Evolutionary conservation across 2,329 filamentous ascomycete species (phyloP).

Genomic region (Epichloe hybrida): DNA sequence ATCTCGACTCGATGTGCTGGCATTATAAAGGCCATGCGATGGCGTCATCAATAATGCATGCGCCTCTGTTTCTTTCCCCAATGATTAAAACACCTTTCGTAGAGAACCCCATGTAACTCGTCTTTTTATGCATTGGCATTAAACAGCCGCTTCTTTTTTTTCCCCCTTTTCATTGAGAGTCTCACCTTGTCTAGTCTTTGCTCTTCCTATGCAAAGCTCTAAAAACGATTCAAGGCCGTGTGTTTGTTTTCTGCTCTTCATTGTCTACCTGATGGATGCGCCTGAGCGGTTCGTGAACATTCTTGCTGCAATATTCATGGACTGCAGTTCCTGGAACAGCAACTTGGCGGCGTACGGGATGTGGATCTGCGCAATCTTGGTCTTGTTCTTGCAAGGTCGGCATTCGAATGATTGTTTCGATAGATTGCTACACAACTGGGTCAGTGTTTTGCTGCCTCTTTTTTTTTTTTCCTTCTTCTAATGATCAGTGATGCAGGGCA

Average conservation of each 20-base stretch:
- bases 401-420: conserved; percentile 96
- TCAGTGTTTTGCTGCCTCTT: conserved; percentile 19
- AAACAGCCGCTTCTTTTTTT: not conserved
- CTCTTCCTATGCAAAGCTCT: not conserved
- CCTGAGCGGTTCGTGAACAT: conserved; percentile 88
- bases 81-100: not conserved
- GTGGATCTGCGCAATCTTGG: conserved; percentile 92
- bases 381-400: conserved; percentile 97
- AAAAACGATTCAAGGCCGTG: not conserved
- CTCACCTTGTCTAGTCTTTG: not conserved
- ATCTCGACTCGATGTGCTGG: not conserved
- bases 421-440: conserved; percentile 51
- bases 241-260: too few species aligned
- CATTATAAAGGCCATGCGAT: not conserved
- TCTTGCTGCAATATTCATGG: conserved; percentile 95
- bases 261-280: conserved; percentile 49
- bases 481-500: too few species aligned
- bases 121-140: not conserved
- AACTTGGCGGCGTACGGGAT: conserved; percentile 97
- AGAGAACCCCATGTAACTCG: not conserved
- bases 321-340: conserved; percentile 92
- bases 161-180: not conserved
- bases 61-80: not conserved
- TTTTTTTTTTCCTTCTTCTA: not conserved
- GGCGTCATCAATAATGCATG: conserved; percentile 4